These are phyloP conservation scores for Isoetes taiwanensis DNA, from an alignment of 75 land plant genomes.

Conservation along the genomic window DNA sequence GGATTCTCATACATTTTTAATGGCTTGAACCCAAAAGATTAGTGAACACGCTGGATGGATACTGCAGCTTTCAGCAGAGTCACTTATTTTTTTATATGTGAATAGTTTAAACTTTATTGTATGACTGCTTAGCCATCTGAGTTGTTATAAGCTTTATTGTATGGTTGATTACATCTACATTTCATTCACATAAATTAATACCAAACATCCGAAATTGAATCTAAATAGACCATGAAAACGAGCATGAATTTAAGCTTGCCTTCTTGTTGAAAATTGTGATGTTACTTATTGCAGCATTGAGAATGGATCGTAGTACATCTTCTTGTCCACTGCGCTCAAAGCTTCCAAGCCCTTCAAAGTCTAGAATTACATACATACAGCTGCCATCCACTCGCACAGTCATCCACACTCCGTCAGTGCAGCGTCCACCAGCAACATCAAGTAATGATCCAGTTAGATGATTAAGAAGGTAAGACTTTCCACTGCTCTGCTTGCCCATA, in stretches of 20 bases:
- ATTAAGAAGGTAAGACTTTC: constrained; percentile 24
- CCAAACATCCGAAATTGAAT: too few relatives aligned
- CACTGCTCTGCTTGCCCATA: constrained; percentile 36
- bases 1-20: too few relatives aligned
- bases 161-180: too few relatives aligned
- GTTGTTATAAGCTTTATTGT: not conserved
- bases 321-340: constrained; percentile 31
- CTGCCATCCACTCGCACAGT: constrained; percentile 9
- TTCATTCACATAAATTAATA: too few relatives aligned
- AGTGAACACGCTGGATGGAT: too few relatives aligned
- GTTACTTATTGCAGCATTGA: constrained; percentile 30
- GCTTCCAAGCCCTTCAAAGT: constrained; percentile 29
- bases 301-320: constrained; percentile 19
- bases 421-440: constrained; percentile 30
- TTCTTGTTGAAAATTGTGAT: constrained; percentile 32
- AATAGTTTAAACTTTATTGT: too few relatives aligned
- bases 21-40: too few relatives aligned
- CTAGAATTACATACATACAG: constrained; percentile 23
- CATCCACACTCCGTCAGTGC: constrained; percentile 36
- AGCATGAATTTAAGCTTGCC: too few relatives aligned
- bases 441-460: constrained; percentile 22
- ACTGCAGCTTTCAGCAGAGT: too few relatives aligned
- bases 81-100: too few relatives aligned
- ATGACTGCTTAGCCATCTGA: not conserved
- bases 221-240: too few relatives aligned